These are phyloP conservation scores for Zymoseptoria ardabiliae DNA, from an alignment of 2,329 filamentous ascomycete genomes.

Conservation along the genomic window DNA sequence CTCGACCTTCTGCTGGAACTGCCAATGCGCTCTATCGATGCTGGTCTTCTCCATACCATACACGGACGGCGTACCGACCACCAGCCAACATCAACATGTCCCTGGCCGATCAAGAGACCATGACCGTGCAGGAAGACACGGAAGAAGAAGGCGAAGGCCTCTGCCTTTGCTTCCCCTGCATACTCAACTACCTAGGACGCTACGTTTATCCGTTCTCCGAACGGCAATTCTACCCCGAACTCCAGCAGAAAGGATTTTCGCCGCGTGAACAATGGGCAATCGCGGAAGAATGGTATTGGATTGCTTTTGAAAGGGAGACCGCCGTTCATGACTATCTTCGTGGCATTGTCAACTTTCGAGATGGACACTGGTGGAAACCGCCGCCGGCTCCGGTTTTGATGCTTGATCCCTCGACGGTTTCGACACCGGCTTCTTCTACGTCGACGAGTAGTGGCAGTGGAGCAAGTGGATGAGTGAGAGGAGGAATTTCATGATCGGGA, in stretches of 20 bases:
- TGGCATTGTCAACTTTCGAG: conserved; percentile 15
- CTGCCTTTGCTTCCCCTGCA: conserved; percentile 21
- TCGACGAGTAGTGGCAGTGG: not conserved
- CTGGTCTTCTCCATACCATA: not conserved
- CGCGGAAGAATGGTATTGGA: conserved; percentile 21
- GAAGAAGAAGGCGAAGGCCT: conserved; percentile 11
- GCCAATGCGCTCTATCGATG: not conserved
- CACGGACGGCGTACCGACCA: not conserved
- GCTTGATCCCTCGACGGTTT: not conserved
- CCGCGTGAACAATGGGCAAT: conserved; percentile 13
- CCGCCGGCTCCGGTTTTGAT: conserved; percentile 3
- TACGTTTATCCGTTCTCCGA: conserved; percentile 14
- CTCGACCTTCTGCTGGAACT: not conserved
- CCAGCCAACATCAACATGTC: not conserved
- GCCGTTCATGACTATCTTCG: conserved; percentile 17
- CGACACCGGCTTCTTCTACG: not conserved
- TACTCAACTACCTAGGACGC: conserved; percentile 17
- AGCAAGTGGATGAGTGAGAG: not conserved
- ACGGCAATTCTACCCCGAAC: conserved; percentile 14
- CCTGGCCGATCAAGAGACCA: not conserved
- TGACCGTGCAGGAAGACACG: not conserved
- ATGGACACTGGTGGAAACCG: conserved; percentile 17
- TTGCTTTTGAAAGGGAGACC: conserved; percentile 18
- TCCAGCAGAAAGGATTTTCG: conserved; percentile 16
- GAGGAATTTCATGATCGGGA: not conserved